Evolutionary conservation across 2,329 filamentous ascomycete species (phyloP).

Genomic region (Colletotrichum camelliae): DNA sequence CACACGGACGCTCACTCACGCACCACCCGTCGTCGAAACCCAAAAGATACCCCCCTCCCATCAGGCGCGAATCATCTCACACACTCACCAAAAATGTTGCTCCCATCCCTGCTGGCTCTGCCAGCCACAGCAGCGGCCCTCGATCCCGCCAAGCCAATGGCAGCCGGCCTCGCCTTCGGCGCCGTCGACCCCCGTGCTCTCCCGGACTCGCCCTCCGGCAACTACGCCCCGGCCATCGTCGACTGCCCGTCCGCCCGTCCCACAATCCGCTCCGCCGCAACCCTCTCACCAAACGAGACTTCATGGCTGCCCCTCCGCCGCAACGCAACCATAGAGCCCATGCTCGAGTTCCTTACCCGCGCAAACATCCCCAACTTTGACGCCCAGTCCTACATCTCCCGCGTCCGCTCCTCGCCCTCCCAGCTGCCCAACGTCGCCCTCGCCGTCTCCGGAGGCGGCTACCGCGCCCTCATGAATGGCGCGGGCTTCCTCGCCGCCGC

Average conservation of each 20-base stretch:
- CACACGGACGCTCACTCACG: not conserved
- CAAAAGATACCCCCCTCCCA: not conserved
- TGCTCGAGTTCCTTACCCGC: constrained; percentile 74
- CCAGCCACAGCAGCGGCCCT: constrained; percentile 33
- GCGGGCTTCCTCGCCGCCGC: constrained; percentile 82
- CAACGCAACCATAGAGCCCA: constrained; percentile 74
- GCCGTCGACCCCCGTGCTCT: constrained; percentile 33
- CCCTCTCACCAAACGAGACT: constrained; percentile 72
- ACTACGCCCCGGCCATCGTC: constrained; percentile 74
- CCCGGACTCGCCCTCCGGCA: constrained; percentile 51
- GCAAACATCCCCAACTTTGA: constrained; percentile 81
- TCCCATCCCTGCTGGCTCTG: constrained; percentile 6
- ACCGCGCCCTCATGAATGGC: constrained; percentile 84
- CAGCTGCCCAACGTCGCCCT: constrained; percentile 69
- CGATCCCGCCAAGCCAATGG: constrained; percentile 15
- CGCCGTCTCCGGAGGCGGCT: constrained; percentile 83
- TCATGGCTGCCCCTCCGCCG: constrained; percentile 77
- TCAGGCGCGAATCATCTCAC: not conserved
- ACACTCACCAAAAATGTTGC: not conserved
- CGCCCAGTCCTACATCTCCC: constrained; percentile 73
- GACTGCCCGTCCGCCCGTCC: constrained; percentile 75
- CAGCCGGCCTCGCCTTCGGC: constrained; percentile 1
- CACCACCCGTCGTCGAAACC: not conserved
- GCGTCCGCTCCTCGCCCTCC: constrained; percentile 68
- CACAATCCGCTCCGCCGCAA: constrained; percentile 66